Evolutionary conservation across 2,329 filamentous ascomycete species (phyloP).

Genomic region (Nannizzia gypsea): DNA sequence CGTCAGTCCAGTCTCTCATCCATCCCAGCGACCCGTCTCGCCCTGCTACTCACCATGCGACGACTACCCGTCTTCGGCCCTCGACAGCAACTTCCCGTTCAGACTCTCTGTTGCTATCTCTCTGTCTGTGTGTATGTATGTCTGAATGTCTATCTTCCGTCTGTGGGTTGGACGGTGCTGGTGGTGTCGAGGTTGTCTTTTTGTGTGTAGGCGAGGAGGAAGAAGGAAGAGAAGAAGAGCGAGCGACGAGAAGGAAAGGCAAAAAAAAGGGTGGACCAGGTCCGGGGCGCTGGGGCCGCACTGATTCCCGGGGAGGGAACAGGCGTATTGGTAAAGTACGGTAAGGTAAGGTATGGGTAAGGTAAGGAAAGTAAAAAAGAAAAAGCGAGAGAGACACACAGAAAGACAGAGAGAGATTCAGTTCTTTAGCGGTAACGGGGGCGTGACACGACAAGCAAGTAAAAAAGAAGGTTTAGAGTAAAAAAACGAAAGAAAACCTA

Average conservation of each 20-base stretch:
- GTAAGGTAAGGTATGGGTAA: too few species aligned
- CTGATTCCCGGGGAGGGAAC: not conserved
- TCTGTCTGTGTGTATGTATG: too few species aligned
- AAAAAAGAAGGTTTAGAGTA: not conserved
- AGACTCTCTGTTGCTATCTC: too few species aligned
- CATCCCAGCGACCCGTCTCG: not conserved
- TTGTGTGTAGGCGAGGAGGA: not conserved
- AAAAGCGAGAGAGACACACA: too few species aligned
- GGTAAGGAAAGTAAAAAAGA: too few species aligned
- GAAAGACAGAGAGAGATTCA: too few species aligned
- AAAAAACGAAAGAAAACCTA: not conserved
- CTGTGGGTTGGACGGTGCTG: too few species aligned
- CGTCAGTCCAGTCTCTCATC: not conserved
- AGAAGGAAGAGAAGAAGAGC: not conserved
- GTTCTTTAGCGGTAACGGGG: too few species aligned
- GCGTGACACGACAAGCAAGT: too few species aligned
- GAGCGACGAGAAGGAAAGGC: not conserved
- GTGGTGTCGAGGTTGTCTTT: too few species aligned
- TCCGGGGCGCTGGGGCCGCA: slow-evolving; percentile 6
- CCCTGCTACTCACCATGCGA: not conserved
- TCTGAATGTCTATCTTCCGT: too few species aligned
- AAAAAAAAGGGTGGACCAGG: slow-evolving; percentile 2
- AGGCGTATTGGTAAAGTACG: not conserved
- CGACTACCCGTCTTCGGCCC: not conserved
- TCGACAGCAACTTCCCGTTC: not conserved